These are phyloP conservation scores for Sistotremastrum niveocremeum DNA, from an alignment of 768 basidiomycete genomes.

Conservation along the genomic window DNA sequence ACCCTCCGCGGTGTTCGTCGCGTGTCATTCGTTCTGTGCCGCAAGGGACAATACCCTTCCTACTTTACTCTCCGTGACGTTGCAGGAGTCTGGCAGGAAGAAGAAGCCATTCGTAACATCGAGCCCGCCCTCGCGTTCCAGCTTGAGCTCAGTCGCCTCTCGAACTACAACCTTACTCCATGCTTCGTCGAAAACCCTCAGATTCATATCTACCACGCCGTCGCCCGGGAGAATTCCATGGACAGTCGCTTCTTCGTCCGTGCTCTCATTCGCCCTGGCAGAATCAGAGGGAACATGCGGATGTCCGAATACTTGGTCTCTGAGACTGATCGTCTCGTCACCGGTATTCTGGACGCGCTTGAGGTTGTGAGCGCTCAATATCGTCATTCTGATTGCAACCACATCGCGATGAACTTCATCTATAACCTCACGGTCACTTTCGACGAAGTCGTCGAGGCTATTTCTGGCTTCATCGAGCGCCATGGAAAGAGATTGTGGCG, in stretches of 20 bases:
- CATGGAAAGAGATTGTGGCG: conserved; percentile 98
- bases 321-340: conserved; percentile 94
- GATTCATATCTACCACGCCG: conserved; percentile 94
- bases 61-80: conserved; percentile 83
- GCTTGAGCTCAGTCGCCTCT: conserved; percentile 89
- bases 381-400: conserved; percentile 92
- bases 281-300: conserved; percentile 82
- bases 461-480: conserved; percentile 97
- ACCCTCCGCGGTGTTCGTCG: conserved; percentile 75
- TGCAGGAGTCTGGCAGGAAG: conserved; percentile 74
- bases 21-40: conserved; percentile 84
- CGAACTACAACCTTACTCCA: conserved; percentile 94
- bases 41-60: conserved; percentile 80
- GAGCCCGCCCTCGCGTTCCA: conserved; percentile 98
- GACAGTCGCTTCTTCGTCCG: conserved; percentile 98
- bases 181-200: conserved; percentile 94
- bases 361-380: conserved; percentile 86
- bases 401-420: conserved; percentile 98
- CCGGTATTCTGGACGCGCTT: conserved; percentile 83
- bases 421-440: conserved; percentile 93
- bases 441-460: conserved; percentile 91
- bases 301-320: conserved; percentile 97
- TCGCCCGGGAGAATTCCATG: conserved; percentile 92
- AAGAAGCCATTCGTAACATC: conserved; percentile 93
- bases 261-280: conserved; percentile 89